Base-by-base conservation (phyloP, 192 early-diverging fungal genomes). In the Umbelopsis vinacea region DNA sequence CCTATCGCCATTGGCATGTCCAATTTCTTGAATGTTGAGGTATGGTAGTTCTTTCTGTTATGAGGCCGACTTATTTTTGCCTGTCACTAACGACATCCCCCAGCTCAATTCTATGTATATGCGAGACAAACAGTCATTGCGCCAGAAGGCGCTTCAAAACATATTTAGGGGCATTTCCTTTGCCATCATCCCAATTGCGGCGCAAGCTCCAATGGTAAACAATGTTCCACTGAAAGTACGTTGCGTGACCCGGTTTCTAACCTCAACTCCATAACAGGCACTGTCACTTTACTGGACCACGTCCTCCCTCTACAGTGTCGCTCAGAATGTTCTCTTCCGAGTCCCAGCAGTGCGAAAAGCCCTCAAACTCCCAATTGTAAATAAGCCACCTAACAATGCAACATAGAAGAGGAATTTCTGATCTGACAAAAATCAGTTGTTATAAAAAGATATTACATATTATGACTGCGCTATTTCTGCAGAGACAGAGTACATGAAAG, bases 21-120 rank as follows among this genome's bases (percentile, higher is more conserved):
- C 5, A 89, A 93, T 74, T 73, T 92, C 21, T 48, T 86, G 0
- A 94, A 93, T 75, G 86, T 92, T 23, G 90, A 94, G 83, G 91
- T 91, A 81, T 67, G 52, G 24, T 33, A 11, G 6, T 11, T 43
- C n/a, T 43, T 11, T 6, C 40, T 11, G 9, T 17, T 33, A 47
- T n/a, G 2, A 10, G 24, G 14, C 38, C 21, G n/a, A 6, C 15
- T 60, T n/a, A 46, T 38, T 37, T 29, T 3, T 40, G 3, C 38
- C 38, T 6, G 40, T 12, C 40, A 11, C 40, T 43, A 43, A 43
- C 40, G n/a, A 43, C 40, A 43, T 1, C 6, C 24, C 43, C 2
- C 70, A 87, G 81, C 43, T 88, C 47, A 88, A 86, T 33, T 79
- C 74, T 10, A 67, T 78, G 48, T 74, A 73, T 68, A 60, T 79